Base-by-base conservation (phyloP, 2,329 filamentous ascomycete genomes). In the Pyrenophora graminea region DNA sequence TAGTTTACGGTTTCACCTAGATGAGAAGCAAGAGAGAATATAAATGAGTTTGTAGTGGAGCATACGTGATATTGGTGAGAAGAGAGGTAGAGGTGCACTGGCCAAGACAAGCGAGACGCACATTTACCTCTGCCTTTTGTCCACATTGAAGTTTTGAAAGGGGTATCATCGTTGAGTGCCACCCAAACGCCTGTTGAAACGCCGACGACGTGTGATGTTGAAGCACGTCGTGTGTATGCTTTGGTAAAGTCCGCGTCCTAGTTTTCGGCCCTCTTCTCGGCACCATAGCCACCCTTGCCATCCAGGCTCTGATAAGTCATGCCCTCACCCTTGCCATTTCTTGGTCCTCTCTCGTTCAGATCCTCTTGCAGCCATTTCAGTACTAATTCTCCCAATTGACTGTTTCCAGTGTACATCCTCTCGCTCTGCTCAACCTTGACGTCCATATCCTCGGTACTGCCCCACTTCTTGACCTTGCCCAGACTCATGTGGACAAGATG, bases 401-500 rank as follows among this genome's bases (percentile, higher is more conserved):
- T 94, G 73, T 97, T 96, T 31, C 91, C 91, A 2, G 79, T 79
- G 23, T 56, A 76, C 60, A 69, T 51, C 10, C 61, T 49, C 12
- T 41, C 51, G 1, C 50, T 54, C 7, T 63, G 66, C 15, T 79
- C 77, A 39, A 78, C 76, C 53, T 83, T 78, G 15, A 78, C 76
- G 40, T 77, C 70, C 34, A 80, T 77, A 43, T 90, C 79, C 47
- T 87, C 85, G 38, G 93, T 85, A 31, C 79, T 77, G 1, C 91
- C 93, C 86, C 87, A 95, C 74, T 95, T 89, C 79, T 90, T 92
- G 56, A 97, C 88, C 56, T 82, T 85, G 23, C 94, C 94, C 39
- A 96, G 74, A 69, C 91, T 88, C 93, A 99, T 97, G 72, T 97
- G 93, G 42, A 96, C 92, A 32, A 99, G 80, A 75, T 99, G 92